These are phyloP conservation scores for Elaeagnus macrophylla DNA, from an alignment of 306 rosid genomes.

Conservation along the genomic window DNA sequence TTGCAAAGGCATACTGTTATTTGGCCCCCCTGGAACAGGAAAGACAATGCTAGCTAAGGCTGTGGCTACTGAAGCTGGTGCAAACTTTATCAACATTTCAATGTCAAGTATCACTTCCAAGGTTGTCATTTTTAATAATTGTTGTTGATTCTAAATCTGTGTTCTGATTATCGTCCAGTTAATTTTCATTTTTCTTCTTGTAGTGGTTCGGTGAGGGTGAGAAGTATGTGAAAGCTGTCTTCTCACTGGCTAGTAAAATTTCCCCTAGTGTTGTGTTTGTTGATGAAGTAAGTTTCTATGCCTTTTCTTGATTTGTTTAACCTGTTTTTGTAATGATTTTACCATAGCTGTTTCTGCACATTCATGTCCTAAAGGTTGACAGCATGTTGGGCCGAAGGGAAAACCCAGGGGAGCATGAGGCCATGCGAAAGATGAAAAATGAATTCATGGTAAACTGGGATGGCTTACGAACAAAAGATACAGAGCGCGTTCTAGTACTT, in stretches of 20 bases:
- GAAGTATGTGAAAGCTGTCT: constrained; percentile 97
- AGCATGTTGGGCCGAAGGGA: constrained; percentile 99
- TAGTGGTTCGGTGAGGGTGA: constrained; percentile 99
- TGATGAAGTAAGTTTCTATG: constrained; percentile 52
- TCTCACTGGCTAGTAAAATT: constrained; percentile 96
- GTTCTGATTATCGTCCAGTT: neutral
- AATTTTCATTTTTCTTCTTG: constrained; percentile 20
- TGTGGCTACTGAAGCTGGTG: constrained; percentile 98
- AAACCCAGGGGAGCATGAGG: constrained; percentile 99
- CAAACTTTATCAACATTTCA: constrained; percentile 97
- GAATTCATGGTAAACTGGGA: constrained; percentile 99
- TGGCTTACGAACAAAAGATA: constrained; percentile 95
- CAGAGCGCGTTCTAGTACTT: constrained; percentile 92
- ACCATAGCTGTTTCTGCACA: constrained; percentile 9
- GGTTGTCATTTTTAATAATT: constrained; percentile 34
- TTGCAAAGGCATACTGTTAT: constrained; percentile 93
- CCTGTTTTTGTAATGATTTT: neutral
- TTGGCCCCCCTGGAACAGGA: constrained; percentile 99
- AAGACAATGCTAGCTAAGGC: constrained; percentile 99
- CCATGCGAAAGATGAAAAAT: constrained; percentile 99
- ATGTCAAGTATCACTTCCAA: constrained; percentile 99
- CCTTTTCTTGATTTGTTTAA: neutral
- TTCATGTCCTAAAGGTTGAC: constrained; percentile 65
- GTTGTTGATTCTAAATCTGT: constrained; percentile 1
- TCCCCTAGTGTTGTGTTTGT: constrained; percentile 97